Conservation (phyloP, 2,329 filamentous ascomycete genomes). For the Nothomitra cinnamomea region DNA sequence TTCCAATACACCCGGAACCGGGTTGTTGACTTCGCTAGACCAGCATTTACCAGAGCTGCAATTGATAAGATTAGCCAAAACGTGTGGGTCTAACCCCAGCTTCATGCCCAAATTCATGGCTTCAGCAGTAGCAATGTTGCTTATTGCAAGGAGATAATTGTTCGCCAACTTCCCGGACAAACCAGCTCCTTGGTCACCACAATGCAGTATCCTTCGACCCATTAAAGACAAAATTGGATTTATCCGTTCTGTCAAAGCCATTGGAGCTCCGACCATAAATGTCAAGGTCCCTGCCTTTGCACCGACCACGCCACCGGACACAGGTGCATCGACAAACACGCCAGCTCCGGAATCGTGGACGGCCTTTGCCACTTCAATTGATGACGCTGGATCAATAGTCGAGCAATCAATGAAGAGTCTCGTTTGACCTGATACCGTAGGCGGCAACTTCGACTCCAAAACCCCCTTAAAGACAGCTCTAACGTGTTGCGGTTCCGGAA, state of each 20-base stretch:
- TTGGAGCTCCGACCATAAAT: slow-evolving; percentile 77
- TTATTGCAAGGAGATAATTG: slow-evolving; percentile 88
- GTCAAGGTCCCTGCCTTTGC: slow-evolving; percentile 75
- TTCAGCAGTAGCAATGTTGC: slow-evolving; percentile 61
- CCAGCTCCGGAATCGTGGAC: slow-evolving; percentile 52
- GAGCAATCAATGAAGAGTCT: slow-evolving; percentile 91
- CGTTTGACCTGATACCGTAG: slow-evolving; percentile 31
- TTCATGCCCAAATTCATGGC: slow-evolving; percentile 48
- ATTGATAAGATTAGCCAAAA: slow-evolving; percentile 75
- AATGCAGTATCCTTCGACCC: slow-evolving; percentile 74
- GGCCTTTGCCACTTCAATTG: slow-evolving; percentile 54
- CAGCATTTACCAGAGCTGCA: slow-evolving; percentile 88
- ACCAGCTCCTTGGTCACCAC: slow-evolving; percentile 70
- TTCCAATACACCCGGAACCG: slow-evolving; percentile 68
- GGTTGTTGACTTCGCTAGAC: slow-evolving; percentile 93
- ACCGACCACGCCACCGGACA: slow-evolving; percentile 91
- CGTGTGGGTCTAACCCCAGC: slow-evolving; percentile 45
- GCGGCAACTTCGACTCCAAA: slow-evolving; percentile 39
- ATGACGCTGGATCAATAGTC: slow-evolving; percentile 84
- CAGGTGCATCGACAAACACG: slow-evolving; percentile 81
- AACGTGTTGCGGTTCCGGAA: slow-evolving; percentile 81
- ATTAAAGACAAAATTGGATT: slow-evolving; percentile 59
- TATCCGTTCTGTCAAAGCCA: slow-evolving; percentile 42
- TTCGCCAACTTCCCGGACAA: slow-evolving; percentile 89
- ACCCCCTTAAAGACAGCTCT: slow-evolving; percentile 67